Evolutionary conservation across 768 basidiomycete species (phyloP), one percentile per base, ranked within the genome.

Genomic region (Lentinula lateritia): DNA sequence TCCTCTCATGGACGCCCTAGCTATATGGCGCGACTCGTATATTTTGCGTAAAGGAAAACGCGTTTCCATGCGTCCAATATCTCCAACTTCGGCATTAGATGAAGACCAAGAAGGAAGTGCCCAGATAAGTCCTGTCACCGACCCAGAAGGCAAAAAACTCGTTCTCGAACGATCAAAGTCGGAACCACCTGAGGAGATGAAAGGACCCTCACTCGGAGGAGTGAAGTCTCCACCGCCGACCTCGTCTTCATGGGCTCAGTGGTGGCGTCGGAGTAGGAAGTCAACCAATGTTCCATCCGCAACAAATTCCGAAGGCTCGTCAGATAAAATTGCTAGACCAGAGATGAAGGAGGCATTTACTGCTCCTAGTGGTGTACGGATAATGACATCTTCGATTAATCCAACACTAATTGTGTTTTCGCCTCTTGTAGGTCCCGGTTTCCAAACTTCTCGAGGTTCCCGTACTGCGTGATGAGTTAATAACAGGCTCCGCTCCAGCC

Each of bases 171-270:
- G 72, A 52, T 74, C 70, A 13, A 78, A 76, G 61, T 80, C 77
- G 15, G 80, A 79, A 63, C 79, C 79, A 15, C 74, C 72, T 32
- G 76, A 72, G 50, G 66, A 67, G 13, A 62, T 64, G 3, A 61
- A 64, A 58, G 38, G 61, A 15, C 62, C 68, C 32, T 62, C 66
- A 3, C 50, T 45, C n/a, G 63, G 57, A n/a, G 38, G 62, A 23
- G 60, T 64, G 8, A 63, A 70, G 41, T 78, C 79, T 66, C 55
- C 39, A 9, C 80, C 75, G 59, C 72, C 83, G 4, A 80, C 82
- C 0, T 84, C 85, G 13, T 81, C 83, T 0, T 87, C 86, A n/a
- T 93, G 91, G 92, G 83, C 83, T 41, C 82, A 85, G 42, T 93
- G 92, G 93, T 95, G 90, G 92, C 86, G 82, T 63, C 78, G 89